Base-by-base conservation (phyloP, 495 filamentous ascomycete genomes). In the Daldinia bambusicola region DNA sequence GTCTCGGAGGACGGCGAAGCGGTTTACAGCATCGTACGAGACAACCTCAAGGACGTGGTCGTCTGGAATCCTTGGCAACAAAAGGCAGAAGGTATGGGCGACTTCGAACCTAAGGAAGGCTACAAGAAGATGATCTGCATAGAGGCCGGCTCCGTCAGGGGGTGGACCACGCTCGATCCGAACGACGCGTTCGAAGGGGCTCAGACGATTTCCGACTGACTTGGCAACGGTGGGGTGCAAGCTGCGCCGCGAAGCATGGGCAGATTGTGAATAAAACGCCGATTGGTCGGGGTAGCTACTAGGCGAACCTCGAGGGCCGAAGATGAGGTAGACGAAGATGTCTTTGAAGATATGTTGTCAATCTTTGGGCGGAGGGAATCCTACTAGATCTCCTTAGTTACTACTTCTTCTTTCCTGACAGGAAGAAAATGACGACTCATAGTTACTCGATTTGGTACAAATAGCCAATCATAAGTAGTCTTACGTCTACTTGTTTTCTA, bases 21-120 rank as follows among this genome's bases (percentile, higher is more conserved):
- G 55, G 79, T 86, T 32, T 97, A 90, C 81, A 87, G 86, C 20
- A 83, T 98, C 34, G 86, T 88, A 16, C 86, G 96, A 43, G 92
- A 97, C 79, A 93, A 90, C 73, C 82, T 99, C 61, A 81, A 82
- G 60, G 92, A 98, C 59, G 90, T 94, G 36, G 94, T 97, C 2
- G 92, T 99, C 2, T 99, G 96, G 96, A 99, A 99, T 78, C 96
- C 96, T 4, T 98, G 95, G 94, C 84, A 84, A 34, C 92, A 93
- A 60, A 95, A 94, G 79, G 90, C 92, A 7, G 85, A 85, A 70
- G 86, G 85, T 0, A 94, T 98, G 85, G 89, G 82, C 37, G 95
- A 99, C 74, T 97, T 99, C 80, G 89, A 85, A 52, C 95, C 95
- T 4, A 89, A 93, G 73, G 92, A 93, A 63, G 95, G 93, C 22